Base-by-base conservation (phyloP, 2,329 filamentous ascomycete genomes). In the Aspergillus nomiae region DNA sequence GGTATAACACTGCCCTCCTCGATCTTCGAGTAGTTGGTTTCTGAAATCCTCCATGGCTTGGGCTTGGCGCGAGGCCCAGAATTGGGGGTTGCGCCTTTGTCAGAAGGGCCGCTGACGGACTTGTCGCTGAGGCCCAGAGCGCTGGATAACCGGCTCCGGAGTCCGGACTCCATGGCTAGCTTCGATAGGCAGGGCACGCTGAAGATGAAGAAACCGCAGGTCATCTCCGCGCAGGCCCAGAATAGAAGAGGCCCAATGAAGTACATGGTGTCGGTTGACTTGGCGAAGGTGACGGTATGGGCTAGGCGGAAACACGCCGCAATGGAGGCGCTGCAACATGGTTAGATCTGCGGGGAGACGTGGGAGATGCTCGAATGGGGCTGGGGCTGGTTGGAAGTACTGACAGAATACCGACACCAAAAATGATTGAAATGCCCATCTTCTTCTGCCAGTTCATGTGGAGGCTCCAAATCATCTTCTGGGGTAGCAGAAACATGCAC, bases 141-240 rank as follows among this genome's bases (percentile, higher is more conserved):
- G 30, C 50, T 53, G 28, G 50, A 53, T 8, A 60, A 12, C 12
- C 50, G 56, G 32, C 41, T 48, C 1, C 46, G 45, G 8, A 65
- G 38, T 2, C 67, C 68, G 1, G 65, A 64, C 21, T 71, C 69
- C 41, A 63, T 73, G 66, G 80, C 62, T 28, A 81, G 70, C 64
- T 78, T 81, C 3, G 80, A 77, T 0, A 79, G 64, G 45, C 74
- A 78, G 6, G 80, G 79, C 41, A 80, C 65, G 56, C 77, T 74
- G 45, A 78, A 62, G 56, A 82, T 77, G 65, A 82, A 77, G 69
- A 83, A 82, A 9, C 77, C 81, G 57, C 78, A 81, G 1, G 80
- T 80, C 76, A 81, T 82, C 63, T 83, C 81, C 5, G 76, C 81
- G 32, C 69, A 72, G 4, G 77, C 80, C 81, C 81, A 83, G 68